Evolutionary conservation across 2,329 filamentous ascomycete genomes (phyloP), one percentile per base, ranked within the genome.

Genomic region (Monascus ruber): DNA sequence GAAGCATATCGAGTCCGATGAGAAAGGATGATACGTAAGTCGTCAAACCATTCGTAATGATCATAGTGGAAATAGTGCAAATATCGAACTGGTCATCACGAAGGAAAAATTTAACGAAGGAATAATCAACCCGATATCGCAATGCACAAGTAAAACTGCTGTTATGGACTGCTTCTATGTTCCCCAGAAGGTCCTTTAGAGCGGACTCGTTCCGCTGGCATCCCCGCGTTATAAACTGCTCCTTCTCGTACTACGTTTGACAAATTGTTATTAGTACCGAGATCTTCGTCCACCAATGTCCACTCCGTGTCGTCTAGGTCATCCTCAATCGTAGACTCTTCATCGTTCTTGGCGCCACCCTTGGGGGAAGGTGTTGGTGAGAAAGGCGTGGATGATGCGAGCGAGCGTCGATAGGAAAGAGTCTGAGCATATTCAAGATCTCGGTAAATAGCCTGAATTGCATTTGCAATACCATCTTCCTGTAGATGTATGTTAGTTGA

Each of bases 311-410:
- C 74, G 24, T 62, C 66, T 32, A 75, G 72, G 27, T 76, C 72
- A 26, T 85, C 86, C 17, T 95, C 74, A 62, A 95, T 86, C 0
- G 88, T 95, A 89, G 88, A 96, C 58, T 93, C 86, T 52, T 85
- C 80, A 44, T 83, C 81, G 8, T 81, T 60, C 34, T 59, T 60
- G 5, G 60, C 60, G 5, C 53, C 53, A 26, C 53, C 56, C 33
- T 63, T 57, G n/a, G 58, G 56, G n/a, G 50, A 47, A 1, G 52
- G 53, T 2, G 51, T 57, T 7, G 59, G 53, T 10, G 58, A 56
- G 35, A 58, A 59, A 2, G 59, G 59, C 5, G 58, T 59, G 5
- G 56, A 52, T 5, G 57, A 62, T 10, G 52, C 43, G 36, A 55
- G 63, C 2, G 55, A 58, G 36, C 61, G 66, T 53, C 79, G 76